phyloP scores from a whole-genome alignment of 2,329 filamentous ascomycete genomes.

The Alternaria sp. region DNA sequence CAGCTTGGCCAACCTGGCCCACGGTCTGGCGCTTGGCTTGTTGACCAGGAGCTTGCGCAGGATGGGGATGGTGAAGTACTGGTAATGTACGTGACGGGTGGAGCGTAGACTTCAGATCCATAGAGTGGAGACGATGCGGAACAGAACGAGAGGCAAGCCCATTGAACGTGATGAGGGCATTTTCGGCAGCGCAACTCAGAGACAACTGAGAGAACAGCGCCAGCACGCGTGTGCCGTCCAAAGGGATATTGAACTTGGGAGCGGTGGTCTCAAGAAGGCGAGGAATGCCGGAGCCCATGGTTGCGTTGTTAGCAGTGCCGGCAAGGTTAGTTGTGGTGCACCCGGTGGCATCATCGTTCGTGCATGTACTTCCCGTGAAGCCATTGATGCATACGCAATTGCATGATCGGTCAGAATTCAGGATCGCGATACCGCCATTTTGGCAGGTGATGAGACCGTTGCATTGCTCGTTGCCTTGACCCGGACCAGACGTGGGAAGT shows the following conservation, averaged over 20 bases:
- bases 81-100: conserved; percentile 36
- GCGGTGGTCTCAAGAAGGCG: conserved; percentile 72
- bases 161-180: conserved; percentile 86
- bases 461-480: conserved; percentile 57
- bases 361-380: conserved; percentile 74
- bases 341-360: conserved; percentile 56
- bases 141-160: conserved; percentile 52
- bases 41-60: conserved; percentile 14
- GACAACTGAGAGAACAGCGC: conserved; percentile 77
- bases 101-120: conserved; percentile 29
- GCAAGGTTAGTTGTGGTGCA: conserved; percentile 63
- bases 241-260: conserved; percentile 76
- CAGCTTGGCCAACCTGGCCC: conserved; percentile 43
- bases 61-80: conserved; percentile 35
- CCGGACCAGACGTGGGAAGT: conserved; percentile 26
- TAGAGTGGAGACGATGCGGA: conserved; percentile 18
- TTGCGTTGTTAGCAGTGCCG: conserved; percentile 64
- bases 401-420: conserved; percentile 70
- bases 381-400: conserved; percentile 90
- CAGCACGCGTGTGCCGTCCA: conserved; percentile 74
- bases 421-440: conserved; percentile 81
- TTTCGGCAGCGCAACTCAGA: conserved; percentile 83
- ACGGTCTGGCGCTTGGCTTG: conserved; percentile 37
- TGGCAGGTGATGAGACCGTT: conserved; percentile 69
- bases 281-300: conserved; percentile 80